These are phyloP conservation scores for Kentomonas sorsogonicus DNA, from an alignment of 208 protist species.

Conservation along the genomic window DNA sequence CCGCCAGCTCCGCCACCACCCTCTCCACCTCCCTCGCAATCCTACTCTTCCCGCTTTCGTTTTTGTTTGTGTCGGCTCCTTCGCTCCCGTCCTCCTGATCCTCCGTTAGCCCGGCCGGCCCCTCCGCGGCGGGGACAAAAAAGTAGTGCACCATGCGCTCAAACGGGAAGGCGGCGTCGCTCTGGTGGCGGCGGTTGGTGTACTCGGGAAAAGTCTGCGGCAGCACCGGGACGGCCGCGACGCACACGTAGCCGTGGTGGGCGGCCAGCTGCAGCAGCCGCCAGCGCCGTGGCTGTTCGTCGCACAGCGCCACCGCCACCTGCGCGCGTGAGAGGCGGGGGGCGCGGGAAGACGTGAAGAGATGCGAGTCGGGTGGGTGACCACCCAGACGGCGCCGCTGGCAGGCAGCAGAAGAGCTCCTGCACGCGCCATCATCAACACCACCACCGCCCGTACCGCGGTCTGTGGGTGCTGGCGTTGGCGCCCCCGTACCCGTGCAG, in stretches of 20 bases:
- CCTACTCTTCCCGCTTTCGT: too few species aligned
- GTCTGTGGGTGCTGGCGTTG: too few species aligned
- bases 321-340: conserved; percentile 8
- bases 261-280: conserved; percentile 31
- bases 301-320: conserved; percentile 43
- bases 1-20: too few species aligned
- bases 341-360: too few species aligned
- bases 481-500: too few species aligned
- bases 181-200: conserved; percentile 44
- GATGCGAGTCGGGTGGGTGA: too few species aligned
- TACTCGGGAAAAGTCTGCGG: conserved; percentile 36
- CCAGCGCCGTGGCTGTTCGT: conserved; percentile 49
- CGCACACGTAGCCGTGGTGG: conserved; percentile 33
- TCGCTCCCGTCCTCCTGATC: not conserved
- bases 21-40: too few species aligned
- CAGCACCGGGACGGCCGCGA: conserved; percentile 37
- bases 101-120: not conserved
- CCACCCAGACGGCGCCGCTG: too few species aligned
- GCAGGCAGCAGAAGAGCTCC: conserved; percentile 8
- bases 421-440: too few species aligned
- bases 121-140: conserved; percentile 19
- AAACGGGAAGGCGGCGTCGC: conserved; percentile 47
- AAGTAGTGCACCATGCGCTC: conserved; percentile 55
- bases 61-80: not conserved
- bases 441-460: too few species aligned